Evolutionary conservation across 2,329 filamentous ascomycete species (phyloP), one percentile per base, ranked within the genome.

Genomic region (Fusarium liriodendri): DNA sequence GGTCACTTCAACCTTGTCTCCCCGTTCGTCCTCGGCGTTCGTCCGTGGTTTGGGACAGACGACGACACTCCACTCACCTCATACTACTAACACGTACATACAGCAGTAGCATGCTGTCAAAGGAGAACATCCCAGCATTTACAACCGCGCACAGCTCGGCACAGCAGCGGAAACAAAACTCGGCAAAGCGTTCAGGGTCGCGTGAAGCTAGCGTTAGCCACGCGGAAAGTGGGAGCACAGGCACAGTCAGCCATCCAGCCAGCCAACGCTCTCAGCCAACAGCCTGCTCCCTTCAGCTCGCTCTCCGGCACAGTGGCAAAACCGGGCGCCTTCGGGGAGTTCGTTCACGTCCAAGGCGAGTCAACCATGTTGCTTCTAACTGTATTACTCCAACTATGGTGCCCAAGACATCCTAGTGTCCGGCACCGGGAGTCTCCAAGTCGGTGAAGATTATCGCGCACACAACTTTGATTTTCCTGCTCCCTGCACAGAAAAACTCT

Each of bases 321-420:
- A 22, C 50, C 45, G 68, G 70, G 47, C 70, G 64, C 42, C 37
- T 11, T 74, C 72, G 72, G 72, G 72, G 72, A 74, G 72, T 75
- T 72, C 42, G 64, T 66, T 64, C 40, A 45, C n/a, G 18, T 58
- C 42, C 47, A 52, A 33, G 66, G 20, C 40, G 47, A 27, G 33
- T 62, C 54, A 64, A 42, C 37, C 29, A 37, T 37, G 35, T 18
- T 9, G 62, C 65, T 29, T 72, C 71, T 72, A 72, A 64, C 72
- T 67, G 35, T 29, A 70, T 74, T 25, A 4, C 35, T 42, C 25
- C 54, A 66, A 74, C 68, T 22, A 57, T 40, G 29, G 27, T 40
- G 40, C 64, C 47, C 59, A 54, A 42, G 55, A 38, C 62, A 37
- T 68, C 65, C 54, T 66, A 65, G 47, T 47, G 57, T 69, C 27